A percentile compares a stretch with the other conserved stretches of the same genome.
Conservation (phyloP, 352 stramenopile species). For the Globisporangium okanoganense region DNA sequence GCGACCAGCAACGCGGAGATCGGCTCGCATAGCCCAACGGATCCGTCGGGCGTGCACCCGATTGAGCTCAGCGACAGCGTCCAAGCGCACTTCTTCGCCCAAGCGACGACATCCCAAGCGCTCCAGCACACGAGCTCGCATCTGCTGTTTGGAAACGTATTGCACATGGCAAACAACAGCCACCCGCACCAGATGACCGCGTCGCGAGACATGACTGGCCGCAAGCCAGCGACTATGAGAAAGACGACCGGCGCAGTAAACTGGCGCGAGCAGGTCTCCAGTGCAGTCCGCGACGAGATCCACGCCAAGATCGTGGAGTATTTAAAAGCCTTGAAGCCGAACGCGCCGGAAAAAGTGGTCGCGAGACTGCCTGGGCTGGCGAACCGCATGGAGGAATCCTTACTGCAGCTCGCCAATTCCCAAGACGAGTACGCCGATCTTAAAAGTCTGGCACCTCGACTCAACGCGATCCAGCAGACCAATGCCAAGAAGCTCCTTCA, state of each 20-base stretch:
- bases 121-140: not conserved
- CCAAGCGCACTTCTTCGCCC: slow-evolving; percentile 6
- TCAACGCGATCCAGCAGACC: slow-evolving; percentile 83
- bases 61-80: slow-evolving; percentile 12
- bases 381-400: slow-evolving; percentile 93
- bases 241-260: slow-evolving; percentile 2
- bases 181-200: slow-evolving; percentile 1
- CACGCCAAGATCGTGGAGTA: slow-evolving; percentile 86
- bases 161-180: slow-evolving; percentile 4
- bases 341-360: slow-evolving; percentile 94
- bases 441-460: slow-evolving; percentile 89
- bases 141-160: not conserved
- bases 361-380: slow-evolving; percentile 95
- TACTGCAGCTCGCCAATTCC: slow-evolving; percentile 81
- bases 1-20: slow-evolving; percentile 20
- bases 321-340: slow-evolving; percentile 91
- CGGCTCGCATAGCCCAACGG: slow-evolving; percentile 38
- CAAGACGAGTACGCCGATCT: slow-evolving; percentile 92
- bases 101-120: not conserved
- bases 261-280: slow-evolving; percentile 29
- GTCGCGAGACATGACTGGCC: not conserved
- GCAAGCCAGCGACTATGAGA: slow-evolving; percentile 6
- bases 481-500: slow-evolving; percentile 61
- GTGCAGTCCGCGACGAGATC: slow-evolving; percentile 39
- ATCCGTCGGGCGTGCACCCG: slow-evolving; percentile 31